phyloP scores from a whole-genome alignment of 441 rosid genomes.

The Pelargonium myrrhifolium region DNA sequence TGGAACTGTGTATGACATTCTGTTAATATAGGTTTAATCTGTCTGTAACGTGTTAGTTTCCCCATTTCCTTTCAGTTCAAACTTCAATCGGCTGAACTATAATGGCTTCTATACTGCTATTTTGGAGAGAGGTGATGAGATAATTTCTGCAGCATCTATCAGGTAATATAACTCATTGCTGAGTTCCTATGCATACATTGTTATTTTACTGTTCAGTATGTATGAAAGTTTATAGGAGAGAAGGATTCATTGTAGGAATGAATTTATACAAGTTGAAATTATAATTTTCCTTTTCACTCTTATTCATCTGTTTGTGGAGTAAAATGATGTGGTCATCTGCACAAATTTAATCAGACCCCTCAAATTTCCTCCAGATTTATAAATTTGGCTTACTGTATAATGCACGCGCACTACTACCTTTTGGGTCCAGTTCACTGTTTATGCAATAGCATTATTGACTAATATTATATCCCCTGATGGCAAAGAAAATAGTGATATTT shows the following conservation, averaged over 20 bases:
- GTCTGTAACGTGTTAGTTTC: not conserved
- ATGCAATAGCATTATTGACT: not conserved
- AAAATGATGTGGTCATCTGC: too few relatives aligned
- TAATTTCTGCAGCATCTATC: slow-evolving; percentile 86
- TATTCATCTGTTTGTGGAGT: too few relatives aligned
- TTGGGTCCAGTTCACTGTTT: not conserved
- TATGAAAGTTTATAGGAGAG: too few relatives aligned
- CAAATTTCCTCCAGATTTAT: too few relatives aligned
- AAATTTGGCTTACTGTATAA: too few relatives aligned
- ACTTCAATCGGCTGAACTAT: slow-evolving; percentile 78
- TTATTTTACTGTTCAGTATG: too few relatives aligned
- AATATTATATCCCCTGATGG: not conserved
- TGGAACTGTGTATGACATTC: not conserved
- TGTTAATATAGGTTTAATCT: too few relatives aligned
- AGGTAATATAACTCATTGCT: slow-evolving; percentile 36
- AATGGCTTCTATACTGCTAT: slow-evolving; percentile 78
- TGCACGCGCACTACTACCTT: too few relatives aligned
- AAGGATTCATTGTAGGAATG: too few relatives aligned
- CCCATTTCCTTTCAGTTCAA: slow-evolving; percentile 51
- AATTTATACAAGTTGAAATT: too few relatives aligned
- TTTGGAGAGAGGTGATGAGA: slow-evolving; percentile 91
- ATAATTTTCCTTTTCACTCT: too few relatives aligned
- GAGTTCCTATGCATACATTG: not conserved
- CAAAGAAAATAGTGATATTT: not conserved
- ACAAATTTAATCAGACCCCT: too few relatives aligned